Evolutionary conservation across 805 yeast species (phyloP).

Genomic region (Sugiyamaella americana): DNA sequence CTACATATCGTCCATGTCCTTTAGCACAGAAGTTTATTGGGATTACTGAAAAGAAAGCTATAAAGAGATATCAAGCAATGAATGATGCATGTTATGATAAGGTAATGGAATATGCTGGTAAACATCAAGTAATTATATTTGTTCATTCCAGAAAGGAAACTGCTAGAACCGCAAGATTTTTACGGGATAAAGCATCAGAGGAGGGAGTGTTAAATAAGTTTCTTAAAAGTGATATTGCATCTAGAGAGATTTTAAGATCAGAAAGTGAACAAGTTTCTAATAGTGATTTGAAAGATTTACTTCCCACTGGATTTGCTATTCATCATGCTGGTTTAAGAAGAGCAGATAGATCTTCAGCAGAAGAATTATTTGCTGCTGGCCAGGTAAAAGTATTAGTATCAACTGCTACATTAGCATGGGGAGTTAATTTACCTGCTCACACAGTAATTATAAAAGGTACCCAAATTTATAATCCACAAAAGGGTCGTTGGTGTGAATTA

Average conservation of each 20-base stretch:
- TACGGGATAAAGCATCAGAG: conserved; percentile 56
- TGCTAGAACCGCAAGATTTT: conserved; percentile 68
- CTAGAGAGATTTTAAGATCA: conserved; percentile 57
- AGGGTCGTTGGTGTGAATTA: conserved; percentile 83
- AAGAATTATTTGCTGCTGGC: conserved; percentile 85
- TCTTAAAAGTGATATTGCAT: conserved; percentile 45
- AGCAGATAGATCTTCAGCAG: conserved; percentile 69
- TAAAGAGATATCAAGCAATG: conserved; percentile 74
- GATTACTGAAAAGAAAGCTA: conserved; percentile 72
- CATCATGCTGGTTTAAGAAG: conserved; percentile 87
- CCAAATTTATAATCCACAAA: conserved; percentile 85
- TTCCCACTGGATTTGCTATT: conserved; percentile 73
- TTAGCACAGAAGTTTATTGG: conserved; percentile 84
- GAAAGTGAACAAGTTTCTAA: conserved; percentile 57
- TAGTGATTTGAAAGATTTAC: conserved; percentile 48
- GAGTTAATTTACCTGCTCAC: conserved; percentile 93
- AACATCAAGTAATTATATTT: conserved; percentile 79
- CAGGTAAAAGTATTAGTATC: conserved; percentile 77
- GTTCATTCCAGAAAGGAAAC: conserved; percentile 96
- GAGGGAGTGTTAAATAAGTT: conserved; percentile 44
- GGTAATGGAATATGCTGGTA: conserved; percentile 54
- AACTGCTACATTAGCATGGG: conserved; percentile 95
- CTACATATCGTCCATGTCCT: conserved; percentile 88
- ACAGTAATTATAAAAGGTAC: conserved; percentile 93
- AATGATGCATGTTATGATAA: conserved; percentile 87